Evolutionary conservation across 2,329 filamentous ascomycete species (phyloP), one percentile per base, ranked within the genome.

Genomic region (Colletotrichum gloeosporioides): DNA sequence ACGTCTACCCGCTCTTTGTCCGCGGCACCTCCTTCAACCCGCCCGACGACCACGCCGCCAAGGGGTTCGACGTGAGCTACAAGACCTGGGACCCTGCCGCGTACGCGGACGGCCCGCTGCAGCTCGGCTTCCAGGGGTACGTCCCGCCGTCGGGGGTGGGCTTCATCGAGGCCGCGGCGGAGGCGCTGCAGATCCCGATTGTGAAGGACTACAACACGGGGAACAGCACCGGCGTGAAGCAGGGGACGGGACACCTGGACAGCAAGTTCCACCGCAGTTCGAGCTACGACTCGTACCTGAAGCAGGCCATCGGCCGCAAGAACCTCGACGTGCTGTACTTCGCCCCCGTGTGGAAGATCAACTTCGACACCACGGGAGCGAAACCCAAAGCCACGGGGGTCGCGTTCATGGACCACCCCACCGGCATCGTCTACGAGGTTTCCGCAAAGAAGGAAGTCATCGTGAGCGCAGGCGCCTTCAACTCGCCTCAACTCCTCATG

Each of bases 81-180:
- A 80, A 82, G 66, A 82, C 80, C 8, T 79, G 76, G 70, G 80
- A 82, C n/a, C 77, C 80, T 9, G 34, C 64, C 7, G 80, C 79
- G 15, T 82, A 82, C 62, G 72, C 76, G 57, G 76, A 82, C 36
- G 80, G 80, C 1, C 80, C 80, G 2, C 75, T 82, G 8, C 65
- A 82, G 76, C 77, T 82, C 22, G 79, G 77, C 31, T 80, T 68
- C 66, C 79, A 82, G 64, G 80, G 80, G 8, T 81, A 81, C 71
- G 82, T 83, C 32, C 81, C 80, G n/a, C 78, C 78, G 15, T 81
- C 82, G 8, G 79, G 80, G 29, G 76, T 80, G 8, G 82, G 77
- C 39, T 84, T 82, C 71, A 80, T 82, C 39, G 68, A 78, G 31
- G 76, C 79, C n/a, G 72, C 77, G 32, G 71, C 75, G 61, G 79